Evolutionary conservation across 2,329 filamentous ascomycete genomes (phyloP).

Genomic region (Sporothrix brunneoviolacea): DNA sequence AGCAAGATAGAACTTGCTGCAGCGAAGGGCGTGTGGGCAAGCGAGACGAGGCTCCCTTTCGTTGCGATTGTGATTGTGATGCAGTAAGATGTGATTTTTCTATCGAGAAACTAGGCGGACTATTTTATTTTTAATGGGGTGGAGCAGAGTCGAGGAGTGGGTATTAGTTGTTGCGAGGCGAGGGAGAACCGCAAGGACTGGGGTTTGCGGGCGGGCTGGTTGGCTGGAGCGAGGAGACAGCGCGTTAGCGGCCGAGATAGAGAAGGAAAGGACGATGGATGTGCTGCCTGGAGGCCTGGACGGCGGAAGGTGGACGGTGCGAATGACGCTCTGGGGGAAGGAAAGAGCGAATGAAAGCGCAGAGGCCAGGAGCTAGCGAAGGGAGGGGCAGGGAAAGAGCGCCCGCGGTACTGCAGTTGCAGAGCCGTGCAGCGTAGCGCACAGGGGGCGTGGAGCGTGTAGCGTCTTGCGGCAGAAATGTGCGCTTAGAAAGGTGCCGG

Average conservation of each 20-base stretch:
- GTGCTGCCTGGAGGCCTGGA: background rate
- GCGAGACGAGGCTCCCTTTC: conserved; percentile 17
- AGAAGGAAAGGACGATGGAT: background rate
- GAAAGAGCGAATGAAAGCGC: background rate
- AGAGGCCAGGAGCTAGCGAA: conserved; percentile 3
- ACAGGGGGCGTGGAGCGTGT: background rate
- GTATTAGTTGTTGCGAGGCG: conserved; percentile 2
- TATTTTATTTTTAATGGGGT: conserved; percentile 20
- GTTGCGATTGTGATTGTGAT: conserved; percentile 12
- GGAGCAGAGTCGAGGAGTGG: conserved; percentile 3
- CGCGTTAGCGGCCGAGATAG: background rate
- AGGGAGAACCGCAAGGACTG: background rate
- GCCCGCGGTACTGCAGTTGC: background rate
- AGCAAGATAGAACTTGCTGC: conserved; percentile 18
- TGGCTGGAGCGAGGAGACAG: background rate
- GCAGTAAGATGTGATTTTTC: conserved; percentile 10
- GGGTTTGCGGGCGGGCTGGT: conserved; percentile 5
- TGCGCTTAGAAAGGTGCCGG: background rate
- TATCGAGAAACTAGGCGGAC: conserved; percentile 14
- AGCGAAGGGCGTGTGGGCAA: conserved; percentile 9
- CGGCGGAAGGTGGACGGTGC: background rate
- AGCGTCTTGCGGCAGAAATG: background rate
- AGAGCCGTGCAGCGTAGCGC: conserved; percentile 1
- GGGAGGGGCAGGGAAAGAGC: background rate
- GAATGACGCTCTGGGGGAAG: background rate